Evolutionary conservation across 1,139 yeast species (phyloP).

Genomic region (Scheffersomyces parashehatae): DNA sequence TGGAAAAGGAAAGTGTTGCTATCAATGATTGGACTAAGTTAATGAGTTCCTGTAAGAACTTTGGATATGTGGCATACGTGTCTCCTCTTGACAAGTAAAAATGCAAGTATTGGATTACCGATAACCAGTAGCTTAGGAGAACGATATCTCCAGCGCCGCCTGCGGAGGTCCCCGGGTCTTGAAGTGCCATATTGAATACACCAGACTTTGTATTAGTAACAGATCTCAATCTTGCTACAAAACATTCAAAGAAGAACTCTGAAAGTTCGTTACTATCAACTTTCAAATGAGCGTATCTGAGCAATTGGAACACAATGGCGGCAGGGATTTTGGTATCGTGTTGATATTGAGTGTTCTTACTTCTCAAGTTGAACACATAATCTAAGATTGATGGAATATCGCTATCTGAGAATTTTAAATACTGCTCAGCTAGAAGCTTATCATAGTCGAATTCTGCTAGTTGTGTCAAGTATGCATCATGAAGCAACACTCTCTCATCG

Average conservation of each 20-base stretch:
- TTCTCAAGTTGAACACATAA: constrained; percentile 48
- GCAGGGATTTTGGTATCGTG: constrained; percentile 69
- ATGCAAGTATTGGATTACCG: constrained; percentile 65
- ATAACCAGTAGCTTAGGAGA: constrained; percentile 69
- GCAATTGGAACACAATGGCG: constrained; percentile 63
- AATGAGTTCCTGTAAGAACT: constrained; percentile 59
- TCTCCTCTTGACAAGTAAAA: constrained; percentile 62
- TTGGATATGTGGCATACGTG: constrained; percentile 55
- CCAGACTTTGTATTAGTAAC: constrained; percentile 63
- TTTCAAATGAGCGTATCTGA: constrained; percentile 62
- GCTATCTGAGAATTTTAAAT: constrained; percentile 60
- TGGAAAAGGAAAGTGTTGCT: constrained; percentile 63
- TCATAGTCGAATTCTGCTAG: constrained; percentile 49
- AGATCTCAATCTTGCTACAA: constrained; percentile 61
- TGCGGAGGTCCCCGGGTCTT: constrained; percentile 16
- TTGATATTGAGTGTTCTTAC: constrained; percentile 28
- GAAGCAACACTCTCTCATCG: constrained; percentile 32
- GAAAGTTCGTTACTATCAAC: constrained; percentile 55
- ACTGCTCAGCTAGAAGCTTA: constrained; percentile 46
- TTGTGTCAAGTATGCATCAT: constrained; percentile 30
- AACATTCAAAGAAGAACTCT: constrained; percentile 58
- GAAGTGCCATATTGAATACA: constrained; percentile 48
- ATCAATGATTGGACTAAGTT: constrained; percentile 60
- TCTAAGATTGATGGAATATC: constrained; percentile 65
- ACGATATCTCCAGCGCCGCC: constrained; percentile 65